These are phyloP conservation scores for Lasiodiplodia sp. DNA, from an alignment of 2,329 filamentous ascomycete species.

Conservation along the genomic window DNA sequence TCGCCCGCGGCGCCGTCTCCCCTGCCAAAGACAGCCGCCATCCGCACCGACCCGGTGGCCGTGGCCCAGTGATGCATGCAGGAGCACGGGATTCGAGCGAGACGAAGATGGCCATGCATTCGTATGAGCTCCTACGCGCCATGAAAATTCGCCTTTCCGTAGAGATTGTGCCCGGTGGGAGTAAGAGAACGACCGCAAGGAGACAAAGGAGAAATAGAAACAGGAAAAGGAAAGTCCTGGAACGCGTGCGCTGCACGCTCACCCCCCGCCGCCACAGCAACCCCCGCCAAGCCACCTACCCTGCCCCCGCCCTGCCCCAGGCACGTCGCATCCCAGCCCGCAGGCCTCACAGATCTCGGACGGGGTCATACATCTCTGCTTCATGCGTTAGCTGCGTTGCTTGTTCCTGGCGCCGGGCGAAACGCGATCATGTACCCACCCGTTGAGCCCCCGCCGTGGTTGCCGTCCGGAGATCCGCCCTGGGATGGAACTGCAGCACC, in stretches of 20 bases:
- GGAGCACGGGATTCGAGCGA: neutral
- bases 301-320: neutral
- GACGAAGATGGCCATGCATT: constrained; percentile 15
- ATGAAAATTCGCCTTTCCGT: neutral
- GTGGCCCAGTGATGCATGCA: neutral
- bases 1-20: neutral
- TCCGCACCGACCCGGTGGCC: neutral
- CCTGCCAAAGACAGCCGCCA: neutral
- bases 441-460: constrained; percentile 28
- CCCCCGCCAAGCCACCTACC: neutral
- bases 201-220: constrained; percentile 7
- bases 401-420: neutral
- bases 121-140: constrained; percentile 16
- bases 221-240: constrained; percentile 5
- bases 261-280: neutral
- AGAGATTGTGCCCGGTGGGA: constrained; percentile 9
- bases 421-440: constrained; percentile 21
- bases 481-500: constrained; percentile 28
- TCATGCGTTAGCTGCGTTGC: neutral
- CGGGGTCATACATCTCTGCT: constrained; percentile 29
- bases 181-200: constrained; percentile 15
- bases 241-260: neutral
- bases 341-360: constrained; percentile 24
- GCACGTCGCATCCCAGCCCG: neutral
- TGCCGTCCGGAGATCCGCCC: constrained; percentile 26